phyloP scores from a whole-genome alignment of 371 early-diverging fungal genomes.

The Rhizomucor miehei region DNA sequence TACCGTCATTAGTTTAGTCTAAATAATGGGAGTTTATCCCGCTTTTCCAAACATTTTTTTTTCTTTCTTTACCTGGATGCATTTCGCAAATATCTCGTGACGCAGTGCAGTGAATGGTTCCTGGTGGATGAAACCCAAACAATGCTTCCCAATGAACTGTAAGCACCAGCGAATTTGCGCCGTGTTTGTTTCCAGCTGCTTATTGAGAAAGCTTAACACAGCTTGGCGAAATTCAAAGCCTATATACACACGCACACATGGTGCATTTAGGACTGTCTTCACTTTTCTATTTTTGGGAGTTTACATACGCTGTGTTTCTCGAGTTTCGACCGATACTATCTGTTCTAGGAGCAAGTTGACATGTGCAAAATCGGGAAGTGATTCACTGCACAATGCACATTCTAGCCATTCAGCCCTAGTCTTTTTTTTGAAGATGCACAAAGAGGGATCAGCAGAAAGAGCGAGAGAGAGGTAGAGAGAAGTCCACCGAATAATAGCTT shows the following conservation, averaged over 20 bases:
- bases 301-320: not conserved
- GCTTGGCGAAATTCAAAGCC: constrained; percentile 1
- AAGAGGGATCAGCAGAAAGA: not conserved
- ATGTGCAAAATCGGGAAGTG: not conserved
- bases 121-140: constrained; percentile 1
- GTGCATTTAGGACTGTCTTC: no score
- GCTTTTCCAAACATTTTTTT: not conserved
- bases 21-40: not conserved
- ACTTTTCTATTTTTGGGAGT: constrained; percentile 1
- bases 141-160: constrained; percentile 6
- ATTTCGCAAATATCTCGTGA: constrained; percentile 8
- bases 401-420: not conserved
- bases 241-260: not conserved
- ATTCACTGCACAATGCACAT: not conserved
- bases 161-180: constrained; percentile 4
- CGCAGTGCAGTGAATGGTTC: constrained; percentile 1
- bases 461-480: not conserved
- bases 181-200: constrained; percentile 5
- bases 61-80: constrained; percentile 8
- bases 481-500: no score
- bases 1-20: constrained; percentile 1
- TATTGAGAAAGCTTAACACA: not conserved
- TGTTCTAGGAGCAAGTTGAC: not conserved
- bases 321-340: not conserved
- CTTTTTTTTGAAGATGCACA: not conserved